Base-by-base conservation (phyloP, 148 eudicot species). In the Silene latifolia region DNA sequence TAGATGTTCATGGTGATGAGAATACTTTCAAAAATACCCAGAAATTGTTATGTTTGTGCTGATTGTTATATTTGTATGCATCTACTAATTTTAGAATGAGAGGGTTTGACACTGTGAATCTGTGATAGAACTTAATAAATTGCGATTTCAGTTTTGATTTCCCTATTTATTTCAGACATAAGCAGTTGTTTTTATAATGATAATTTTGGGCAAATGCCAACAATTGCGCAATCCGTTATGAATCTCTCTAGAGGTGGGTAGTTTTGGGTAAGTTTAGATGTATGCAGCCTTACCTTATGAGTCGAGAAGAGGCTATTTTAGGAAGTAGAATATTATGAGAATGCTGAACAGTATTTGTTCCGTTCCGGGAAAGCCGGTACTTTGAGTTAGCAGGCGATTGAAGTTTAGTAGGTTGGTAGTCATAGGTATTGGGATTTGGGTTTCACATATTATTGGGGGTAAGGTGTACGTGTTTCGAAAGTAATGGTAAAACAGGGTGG, bases 11-110 rank as follows among this genome's bases (percentile, higher is more conserved):
- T n/a, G n/a, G n/a, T 24, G 67, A 60, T 24, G 67, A 19, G 7
- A 59, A 7, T n/a, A 8, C 63, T 19, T 60, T 21, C 0, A 21
- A 13, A 63, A 63, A 25, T 63, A 63, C 67, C 44, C 19, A 25
- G n/a, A 63, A 67, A n/a, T n/a, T n/a, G n/a, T n/a, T n/a, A n/a
- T n/a, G 70, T 48, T 13, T 32, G 35, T 32, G 64, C n/a, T 56
- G 60, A 18, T 56, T 56, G n/a, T 56, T 56, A 14, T 56, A 3
- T 56, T 5, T 56, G 21, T 56, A 56, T 32, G 3, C n/a, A 56
- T 56, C 20, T 15, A 54, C 24, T 11, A n/a, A 60, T n/a, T 60
- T n/a, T 6, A 2, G 25, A 7, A 8, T 6, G 25, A 60, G 19
- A 21, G 63, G 12, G 63, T 5, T 60, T 60, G 21, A 3, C 25